These are phyloP conservation scores for Fusarium coicis DNA, from an alignment of 2,329 filamentous ascomycete species.

Conservation along the genomic window DNA sequence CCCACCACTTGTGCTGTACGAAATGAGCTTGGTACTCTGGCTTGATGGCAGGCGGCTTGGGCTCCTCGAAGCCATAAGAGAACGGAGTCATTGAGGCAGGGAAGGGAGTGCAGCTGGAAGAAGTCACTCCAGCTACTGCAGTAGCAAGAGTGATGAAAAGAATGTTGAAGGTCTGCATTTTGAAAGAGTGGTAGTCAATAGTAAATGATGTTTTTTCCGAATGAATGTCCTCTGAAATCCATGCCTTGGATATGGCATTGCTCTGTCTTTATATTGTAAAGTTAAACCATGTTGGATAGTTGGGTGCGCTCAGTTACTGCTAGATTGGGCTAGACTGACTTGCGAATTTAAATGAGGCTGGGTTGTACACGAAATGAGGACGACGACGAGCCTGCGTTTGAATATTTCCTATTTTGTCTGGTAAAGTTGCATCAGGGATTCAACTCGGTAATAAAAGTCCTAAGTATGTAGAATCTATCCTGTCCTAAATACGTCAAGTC, in stretches of 20 bases:
- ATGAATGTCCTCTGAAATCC: rapidly evolving
- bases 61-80: constrained; percentile 48
- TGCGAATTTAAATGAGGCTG: neutral
- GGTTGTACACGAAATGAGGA: neutral
- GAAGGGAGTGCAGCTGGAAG: constrained; percentile 37
- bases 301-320: constrained; percentile 4
- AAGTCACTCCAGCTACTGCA: neutral
- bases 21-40: constrained; percentile 49
- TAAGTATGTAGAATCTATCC: neutral
- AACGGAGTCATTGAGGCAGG: constrained; percentile 43
- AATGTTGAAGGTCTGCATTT: neutral
- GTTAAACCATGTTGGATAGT: neutral
- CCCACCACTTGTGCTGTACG: constrained; percentile 51
- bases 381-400: neutral
- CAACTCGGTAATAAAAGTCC: rapidly evolving
- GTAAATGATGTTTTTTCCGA: neutral
- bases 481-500: neutral
- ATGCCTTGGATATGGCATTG: too few species aligned
- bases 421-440: rapidly evolving
- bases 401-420: neutral
- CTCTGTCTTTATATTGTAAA: neutral
- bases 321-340: neutral
- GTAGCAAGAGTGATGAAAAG: neutral
- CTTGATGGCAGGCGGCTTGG: constrained; percentile 46
- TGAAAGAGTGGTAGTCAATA: rapidly evolving